Base-by-base conservation (phyloP, 345 rosid species). In the Streptanthus diversifolius region DNA sequence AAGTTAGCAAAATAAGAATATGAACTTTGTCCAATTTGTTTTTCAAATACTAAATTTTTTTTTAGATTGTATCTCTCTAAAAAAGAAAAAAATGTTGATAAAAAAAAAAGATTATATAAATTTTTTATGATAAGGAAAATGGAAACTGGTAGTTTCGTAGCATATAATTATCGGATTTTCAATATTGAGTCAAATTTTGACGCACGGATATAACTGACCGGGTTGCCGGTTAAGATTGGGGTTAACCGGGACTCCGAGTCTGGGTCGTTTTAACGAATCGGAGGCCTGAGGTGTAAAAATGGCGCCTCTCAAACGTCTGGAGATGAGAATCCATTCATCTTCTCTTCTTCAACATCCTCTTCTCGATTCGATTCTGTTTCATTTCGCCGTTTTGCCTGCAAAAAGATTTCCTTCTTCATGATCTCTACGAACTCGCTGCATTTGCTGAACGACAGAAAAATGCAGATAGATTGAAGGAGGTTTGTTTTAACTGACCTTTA, bases 341-440 rank as follows among this genome's bases (percentile, higher is more conserved):
- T 36, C 36, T 55, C 53, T 29, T 45, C 61, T 29, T 45, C n/a
- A 12, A 39, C 35, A 1, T 44, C 49, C 15, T 22, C 18, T 53
- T 37, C 48, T 18, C 30, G 53, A 17, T 25, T 30, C 25, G 48
- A 37, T 45, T 56, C 66, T 13, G 33, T 72, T 43, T 25, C 1
- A 7, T 36, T 52, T 27, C 67, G 2, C 30, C 0, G 1, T 24
- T 24, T 52, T 17, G 62, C 39, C n/a, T n/a, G n/a, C n/a, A n/a
- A n/a, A n/a, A n/a, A 66, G 95, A 88, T 69, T 82, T 86, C 27
- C 81, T 88, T 62, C 18, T 85, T 53, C 88, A 82, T 29, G 90
- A 89, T 77, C 77, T 85, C 24, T 56, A 81, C 29, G 61, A 51
- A 61, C 77, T 89, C 68, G 81, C 76, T 63, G 86, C 85, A 10